Conservation (phyloP, 768 basidiomycete genomes). For the Goffeauzyma gilvescens region DNA sequence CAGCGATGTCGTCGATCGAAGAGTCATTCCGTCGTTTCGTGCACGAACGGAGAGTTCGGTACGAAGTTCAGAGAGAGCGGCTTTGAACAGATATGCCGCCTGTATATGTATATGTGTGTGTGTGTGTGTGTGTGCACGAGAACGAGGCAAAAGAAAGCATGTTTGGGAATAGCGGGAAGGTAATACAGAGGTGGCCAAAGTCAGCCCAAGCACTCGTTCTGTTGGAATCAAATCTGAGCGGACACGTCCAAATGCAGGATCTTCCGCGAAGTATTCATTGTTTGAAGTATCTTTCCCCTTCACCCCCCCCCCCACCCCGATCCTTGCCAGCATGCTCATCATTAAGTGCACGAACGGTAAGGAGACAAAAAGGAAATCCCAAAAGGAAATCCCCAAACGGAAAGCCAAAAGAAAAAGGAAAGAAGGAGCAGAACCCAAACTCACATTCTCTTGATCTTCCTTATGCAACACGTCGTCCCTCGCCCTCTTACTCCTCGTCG, state of each 20-base stretch:
- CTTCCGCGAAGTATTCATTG: too few relatives aligned
- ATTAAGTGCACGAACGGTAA: neutral
- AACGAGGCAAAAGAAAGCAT: too few relatives aligned
- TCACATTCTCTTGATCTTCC: conserved; percentile 36
- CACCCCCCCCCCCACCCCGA: neutral
- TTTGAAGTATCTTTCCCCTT: too few relatives aligned
- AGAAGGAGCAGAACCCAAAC: too few relatives aligned
- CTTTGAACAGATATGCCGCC: conserved; percentile 91
- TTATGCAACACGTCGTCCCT: conserved; percentile 26
- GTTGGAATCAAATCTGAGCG: neutral
- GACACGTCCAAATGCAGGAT: neutral
- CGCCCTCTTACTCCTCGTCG: conserved; percentile 22
- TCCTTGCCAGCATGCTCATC: too few relatives aligned
- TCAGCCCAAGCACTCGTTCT: neutral
- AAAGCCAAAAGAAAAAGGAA: too few relatives aligned
- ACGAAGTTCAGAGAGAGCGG: conserved; percentile 73
- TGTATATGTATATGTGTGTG: too few relatives aligned
- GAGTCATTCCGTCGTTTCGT: conserved; percentile 64
- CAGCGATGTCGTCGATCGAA: conserved; percentile 54
- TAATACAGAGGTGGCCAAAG: neutral
- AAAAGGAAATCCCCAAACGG: too few relatives aligned
- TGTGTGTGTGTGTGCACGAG: too few relatives aligned
- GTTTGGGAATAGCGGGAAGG: neutral
- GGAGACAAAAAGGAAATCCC: too few relatives aligned
- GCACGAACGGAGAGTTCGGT: conserved; percentile 66